These are phyloP conservation scores for Silybum marianum DNA, from an alignment of 129 eudicot species.

Conservation along the genomic window DNA sequence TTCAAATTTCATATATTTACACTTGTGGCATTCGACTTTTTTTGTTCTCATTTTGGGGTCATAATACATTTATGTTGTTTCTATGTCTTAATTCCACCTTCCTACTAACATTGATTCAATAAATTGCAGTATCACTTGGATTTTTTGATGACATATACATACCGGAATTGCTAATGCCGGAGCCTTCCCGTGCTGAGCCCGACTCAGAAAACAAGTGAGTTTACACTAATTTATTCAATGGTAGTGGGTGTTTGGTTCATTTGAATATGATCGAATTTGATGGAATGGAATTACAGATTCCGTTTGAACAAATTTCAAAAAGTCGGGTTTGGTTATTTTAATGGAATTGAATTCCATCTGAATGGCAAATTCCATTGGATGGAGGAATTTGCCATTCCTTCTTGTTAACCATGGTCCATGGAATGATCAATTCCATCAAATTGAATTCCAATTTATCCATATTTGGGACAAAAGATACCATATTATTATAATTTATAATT, in stretches of 20 bases:
- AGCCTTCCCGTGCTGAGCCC: conserved; percentile 52
- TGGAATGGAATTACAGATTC: background rate
- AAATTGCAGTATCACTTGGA: conserved; percentile 84
- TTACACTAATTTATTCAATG: background rate
- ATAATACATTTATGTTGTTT: background rate
- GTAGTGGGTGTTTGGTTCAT: background rate
- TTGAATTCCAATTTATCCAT: background rate
- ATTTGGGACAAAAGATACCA: background rate
- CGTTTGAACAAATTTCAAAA: background rate
- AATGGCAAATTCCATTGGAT: background rate
- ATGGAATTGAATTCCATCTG: background rate
- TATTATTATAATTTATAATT: background rate
- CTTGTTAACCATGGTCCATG: background rate
- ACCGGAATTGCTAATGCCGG: conserved; percentile 63
- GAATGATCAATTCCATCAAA: background rate
- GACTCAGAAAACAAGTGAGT: conserved; percentile 61
- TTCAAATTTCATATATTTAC: background rate
- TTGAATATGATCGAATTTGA: background rate
- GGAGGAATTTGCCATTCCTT: background rate
- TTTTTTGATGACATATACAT: conserved; percentile 91
- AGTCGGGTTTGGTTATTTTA: background rate
- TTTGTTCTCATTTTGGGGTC: background rate
- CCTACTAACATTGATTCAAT: conserved; percentile 19
- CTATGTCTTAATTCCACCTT: background rate
- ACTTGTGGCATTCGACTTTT: background rate